Evolutionary conservation across 2,329 filamentous ascomycete genomes (phyloP).

Genomic region (Microthyrium microscopicum): DNA sequence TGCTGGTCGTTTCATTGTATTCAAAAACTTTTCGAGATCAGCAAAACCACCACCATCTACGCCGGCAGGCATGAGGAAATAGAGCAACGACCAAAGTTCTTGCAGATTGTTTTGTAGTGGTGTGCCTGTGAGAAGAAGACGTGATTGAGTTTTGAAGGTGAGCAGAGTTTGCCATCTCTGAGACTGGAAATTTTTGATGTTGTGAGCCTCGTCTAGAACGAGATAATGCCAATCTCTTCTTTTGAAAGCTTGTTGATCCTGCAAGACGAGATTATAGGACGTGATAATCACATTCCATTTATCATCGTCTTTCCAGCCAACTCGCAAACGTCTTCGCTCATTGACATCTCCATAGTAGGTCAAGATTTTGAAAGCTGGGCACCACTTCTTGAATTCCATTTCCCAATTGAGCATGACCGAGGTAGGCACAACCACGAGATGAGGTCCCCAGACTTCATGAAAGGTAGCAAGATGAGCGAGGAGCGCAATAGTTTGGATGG

Average conservation of each 20-base stretch:
- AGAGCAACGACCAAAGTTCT: slow-evolving; percentile 90
- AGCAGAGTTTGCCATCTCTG: slow-evolving; percentile 92
- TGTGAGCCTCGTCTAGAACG: slow-evolving; percentile 95
- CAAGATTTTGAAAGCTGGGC: slow-evolving; percentile 92
- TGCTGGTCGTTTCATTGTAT: slow-evolving; percentile 89
- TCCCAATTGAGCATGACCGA: slow-evolving; percentile 99
- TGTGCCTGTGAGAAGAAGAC: slow-evolving; percentile 80
- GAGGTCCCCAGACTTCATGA: slow-evolving; percentile 86
- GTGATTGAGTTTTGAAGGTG: slow-evolving; percentile 77
- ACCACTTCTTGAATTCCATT: slow-evolving; percentile 99
- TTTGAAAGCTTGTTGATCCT: slow-evolving; percentile 88
- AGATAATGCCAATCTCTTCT: slow-evolving; percentile 92
- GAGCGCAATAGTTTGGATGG: slow-evolving; percentile 90
- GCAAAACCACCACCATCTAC: slow-evolving; percentile 80
- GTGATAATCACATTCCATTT: slow-evolving; percentile 97
- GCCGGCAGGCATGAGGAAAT: slow-evolving; percentile 87
- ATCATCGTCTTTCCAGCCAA: slow-evolving; percentile 85
- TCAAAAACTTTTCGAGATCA: slow-evolving; percentile 86
- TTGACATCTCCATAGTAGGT: slow-evolving; percentile 93
- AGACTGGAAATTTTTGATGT: slow-evolving; percentile 99
- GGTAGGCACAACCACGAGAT: slow-evolving; percentile 89
- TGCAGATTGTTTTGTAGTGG: slow-evolving; percentile 94
- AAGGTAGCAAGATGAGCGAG: slow-evolving; percentile 83
- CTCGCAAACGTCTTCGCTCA: slow-evolving; percentile 77
- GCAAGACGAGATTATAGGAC: slow-evolving; percentile 87